phyloP scores from a whole-genome alignment of 139 green algal genomes.

The Chlamydomonas sp. region DNA sequence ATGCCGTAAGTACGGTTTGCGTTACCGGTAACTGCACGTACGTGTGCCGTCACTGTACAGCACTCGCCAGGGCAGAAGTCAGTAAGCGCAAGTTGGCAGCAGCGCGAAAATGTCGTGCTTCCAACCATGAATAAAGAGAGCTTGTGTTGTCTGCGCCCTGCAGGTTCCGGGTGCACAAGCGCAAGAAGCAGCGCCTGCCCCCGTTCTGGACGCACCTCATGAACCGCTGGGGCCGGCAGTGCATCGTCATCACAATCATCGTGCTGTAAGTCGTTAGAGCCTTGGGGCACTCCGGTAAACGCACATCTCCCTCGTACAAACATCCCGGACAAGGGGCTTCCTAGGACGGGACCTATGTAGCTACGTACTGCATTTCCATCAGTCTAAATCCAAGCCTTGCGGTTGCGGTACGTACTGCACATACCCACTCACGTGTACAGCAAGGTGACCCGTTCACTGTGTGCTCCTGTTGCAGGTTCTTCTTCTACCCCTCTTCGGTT shows the following conservation, averaged over 20 bases:
- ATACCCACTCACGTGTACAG: background rate
- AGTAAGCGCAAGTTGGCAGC: background rate
- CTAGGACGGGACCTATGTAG: too few species aligned
- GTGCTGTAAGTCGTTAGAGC: slow-evolving; percentile 2
- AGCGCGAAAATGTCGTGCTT: too few species aligned
- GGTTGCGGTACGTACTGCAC: too few species aligned
- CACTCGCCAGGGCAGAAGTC: background rate
- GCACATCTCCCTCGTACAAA: too few species aligned
- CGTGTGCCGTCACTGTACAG: background rate
- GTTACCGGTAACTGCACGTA: too few species aligned
- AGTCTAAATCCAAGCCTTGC: too few species aligned
- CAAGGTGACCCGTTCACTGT: background rate
- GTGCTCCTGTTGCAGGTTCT: background rate
- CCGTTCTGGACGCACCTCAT: background rate
- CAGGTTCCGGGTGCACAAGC: too few species aligned
- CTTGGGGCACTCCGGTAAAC: too few species aligned
- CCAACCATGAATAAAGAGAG: too few species aligned
- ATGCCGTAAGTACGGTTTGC: slow-evolving; percentile 12
- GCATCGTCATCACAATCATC: slow-evolving; percentile 24
- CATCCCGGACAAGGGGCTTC: too few species aligned
- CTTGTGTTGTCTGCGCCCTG: too few species aligned
- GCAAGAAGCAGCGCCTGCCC: background rate
- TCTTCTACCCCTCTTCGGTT: slow-evolving; percentile 12
- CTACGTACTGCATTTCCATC: too few species aligned
- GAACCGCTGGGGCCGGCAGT: background rate